Conservation (phyloP, 352 stramenopile species). For the Phytopythium ostracodes region DNA sequence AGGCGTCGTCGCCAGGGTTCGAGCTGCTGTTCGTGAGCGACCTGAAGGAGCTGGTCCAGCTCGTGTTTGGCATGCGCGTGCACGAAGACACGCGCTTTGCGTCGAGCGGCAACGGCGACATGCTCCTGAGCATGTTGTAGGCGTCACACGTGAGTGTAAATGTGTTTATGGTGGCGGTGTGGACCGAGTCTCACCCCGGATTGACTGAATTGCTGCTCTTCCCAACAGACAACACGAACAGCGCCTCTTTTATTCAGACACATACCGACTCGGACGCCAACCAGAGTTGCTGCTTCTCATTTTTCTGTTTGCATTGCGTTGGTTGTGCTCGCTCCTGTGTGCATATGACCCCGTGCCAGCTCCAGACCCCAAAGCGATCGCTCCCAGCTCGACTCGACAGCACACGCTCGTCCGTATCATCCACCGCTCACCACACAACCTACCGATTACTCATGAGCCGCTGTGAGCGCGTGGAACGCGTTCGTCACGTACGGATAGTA, state of each 20-base stretch:
- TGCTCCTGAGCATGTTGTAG: slow-evolving; percentile 51
- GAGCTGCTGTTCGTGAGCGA: slow-evolving; percentile 68
- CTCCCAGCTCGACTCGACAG: not conserved
- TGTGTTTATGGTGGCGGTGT: not conserved
- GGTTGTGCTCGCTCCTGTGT: not conserved
- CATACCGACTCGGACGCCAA: not conserved
- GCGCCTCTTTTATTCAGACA: not conserved
- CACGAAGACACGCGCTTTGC: slow-evolving; percentile 27
- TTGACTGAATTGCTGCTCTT: not conserved
- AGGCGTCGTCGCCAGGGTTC: slow-evolving; percentile 20
- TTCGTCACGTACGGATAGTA: slow-evolving; percentile 86
- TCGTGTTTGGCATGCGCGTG: slow-evolving; percentile 69
- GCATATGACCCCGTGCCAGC: not conserved
- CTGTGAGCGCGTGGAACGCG: slow-evolving; percentile 61
- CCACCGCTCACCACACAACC: not conserved
- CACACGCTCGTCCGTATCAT: not conserved
- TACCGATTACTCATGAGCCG: slow-evolving; percentile 1
- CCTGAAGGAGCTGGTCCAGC: slow-evolving; percentile 52
- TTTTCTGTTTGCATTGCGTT: not conserved
- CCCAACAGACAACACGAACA: not conserved
- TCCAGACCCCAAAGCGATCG: not conserved
- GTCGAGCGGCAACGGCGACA: slow-evolving; percentile 16
- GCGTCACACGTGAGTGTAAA: not conserved
- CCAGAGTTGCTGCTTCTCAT: not conserved
- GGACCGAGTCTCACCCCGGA: not conserved